phyloP scores from a whole-genome alignment of 148 eudicot genomes.

The Chenopodium berlandieri region DNA sequence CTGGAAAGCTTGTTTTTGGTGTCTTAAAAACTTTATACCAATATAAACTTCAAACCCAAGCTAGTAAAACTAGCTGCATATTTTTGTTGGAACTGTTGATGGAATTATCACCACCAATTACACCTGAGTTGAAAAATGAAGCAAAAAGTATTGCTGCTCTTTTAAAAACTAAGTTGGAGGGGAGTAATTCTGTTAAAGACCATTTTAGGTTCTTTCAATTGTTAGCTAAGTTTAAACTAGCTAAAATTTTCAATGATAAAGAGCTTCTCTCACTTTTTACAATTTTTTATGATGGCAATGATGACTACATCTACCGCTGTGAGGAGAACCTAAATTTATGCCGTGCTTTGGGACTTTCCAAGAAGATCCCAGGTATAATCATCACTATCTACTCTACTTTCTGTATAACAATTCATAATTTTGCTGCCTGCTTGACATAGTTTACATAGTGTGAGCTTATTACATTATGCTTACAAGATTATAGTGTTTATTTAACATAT shows the following conservation, averaged over 20 bases:
- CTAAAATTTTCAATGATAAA: neutral
- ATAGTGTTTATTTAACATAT: neutral
- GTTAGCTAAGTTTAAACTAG: conserved; percentile 25
- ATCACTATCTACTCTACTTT: neutral
- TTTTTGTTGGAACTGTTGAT: conserved; percentile 29
- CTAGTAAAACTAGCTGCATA: conserved; percentile 16
- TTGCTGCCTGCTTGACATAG: neutral
- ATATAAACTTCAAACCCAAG: neutral
- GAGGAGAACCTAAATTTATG: conserved; percentile 6
- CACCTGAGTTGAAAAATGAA: conserved; percentile 13
- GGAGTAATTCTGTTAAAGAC: neutral
- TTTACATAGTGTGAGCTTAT: neutral
- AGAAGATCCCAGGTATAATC: conserved; percentile 33
- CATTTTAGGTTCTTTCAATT: conserved; percentile 23
- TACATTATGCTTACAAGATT: neutral
- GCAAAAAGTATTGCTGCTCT: conserved; percentile 20
- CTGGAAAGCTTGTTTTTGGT: conserved; percentile 48
- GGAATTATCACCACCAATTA: conserved; percentile 26
- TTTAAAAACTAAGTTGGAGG: conserved; percentile 16
- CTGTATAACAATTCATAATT: neutral
- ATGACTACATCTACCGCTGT: conserved; percentile 10
- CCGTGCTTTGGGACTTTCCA: conserved; percentile 22
- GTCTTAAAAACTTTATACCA: conserved; percentile 24
- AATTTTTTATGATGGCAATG: conserved; percentile 3
- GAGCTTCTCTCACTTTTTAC: conserved; percentile 24